Evolutionary conservation across 2,329 filamentous ascomycete genomes (phyloP), one percentile per base, ranked within the genome.

Genomic region (Aureobasidium leucospermi): DNA sequence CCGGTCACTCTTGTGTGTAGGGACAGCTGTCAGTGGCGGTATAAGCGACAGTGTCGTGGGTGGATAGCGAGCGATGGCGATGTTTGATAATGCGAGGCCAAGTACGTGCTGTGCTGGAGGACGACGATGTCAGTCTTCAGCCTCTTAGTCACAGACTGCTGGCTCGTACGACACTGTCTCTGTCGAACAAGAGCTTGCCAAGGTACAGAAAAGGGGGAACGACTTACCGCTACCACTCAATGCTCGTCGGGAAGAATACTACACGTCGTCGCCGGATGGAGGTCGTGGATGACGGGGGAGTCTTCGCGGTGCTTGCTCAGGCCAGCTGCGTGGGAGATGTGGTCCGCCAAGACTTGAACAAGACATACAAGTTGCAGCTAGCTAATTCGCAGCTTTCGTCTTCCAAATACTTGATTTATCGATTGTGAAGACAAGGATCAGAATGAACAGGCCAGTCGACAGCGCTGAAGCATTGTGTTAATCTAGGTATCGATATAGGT

Each of bases 161-260:
- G 28, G n/a, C 38, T 43, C 51, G 36, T 52, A 55, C 51, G 39
- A 34, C 38, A 6, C 41, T 16, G 19, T 16, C 23, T 38, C 10
- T 23, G 38, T 6, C 16, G 31, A 10, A 8, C 15, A 23, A 36
- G 11, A 41, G 55, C 39, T 32, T 11, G 39, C 23, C 32, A 48
- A 29, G 28, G 23, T 56, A 23, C 42, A 48, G 42, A 19, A 32
- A 13, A 34, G 23, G 32, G 13, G 3, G 10, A 29, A 19, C 15
- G 28, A 58, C 55, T 39, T 16, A 58, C 55, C n/a, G 43, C 31
- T 28, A n/a, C 19, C 55, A 39, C 42, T 58, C 55, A 58, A 58
- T 58, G 55, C 55, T 58, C 36, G 42, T 47, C 55, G 23, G 55
- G 34, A 58, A 58, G 55, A 58, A 58, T 58, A 58, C 51, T 48